A percentile compares a stretch with the other conserved stretches of the same genome.
phyloP scores from a whole-genome alignment of 176 grass and related monocot genomes.

The Avena insularis region DNA sequence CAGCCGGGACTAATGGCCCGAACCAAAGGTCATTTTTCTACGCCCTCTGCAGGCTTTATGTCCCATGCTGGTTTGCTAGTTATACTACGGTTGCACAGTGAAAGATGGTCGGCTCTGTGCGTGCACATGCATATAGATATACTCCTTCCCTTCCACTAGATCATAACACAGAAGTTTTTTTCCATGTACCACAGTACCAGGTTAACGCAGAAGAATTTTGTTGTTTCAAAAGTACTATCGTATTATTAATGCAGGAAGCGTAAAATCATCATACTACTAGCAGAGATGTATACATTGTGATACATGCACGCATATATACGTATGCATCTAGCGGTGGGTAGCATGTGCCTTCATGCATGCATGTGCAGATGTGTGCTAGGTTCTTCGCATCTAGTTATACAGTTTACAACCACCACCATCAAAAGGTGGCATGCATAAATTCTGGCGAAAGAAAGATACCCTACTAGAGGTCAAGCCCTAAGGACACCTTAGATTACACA shows the following conservation, averaged over 20 bases:
- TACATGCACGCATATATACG: conserved; percentile 3
- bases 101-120: conserved; percentile 37
- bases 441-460: conserved; percentile 42
- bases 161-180: conserved; percentile 33
- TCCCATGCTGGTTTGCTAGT: conserved; percentile 33
- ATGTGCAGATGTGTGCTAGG: conserved; percentile 1
- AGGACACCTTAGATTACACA: conserved; percentile 32
- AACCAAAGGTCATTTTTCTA: no score
- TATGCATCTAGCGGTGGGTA: conserved; percentile 33
- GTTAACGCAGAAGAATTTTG: conserved; percentile 12
- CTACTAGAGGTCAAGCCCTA: conserved; percentile 36
- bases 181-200: neutral
- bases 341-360: conserved; percentile 35
- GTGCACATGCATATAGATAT: conserved; percentile 23
- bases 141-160: conserved; percentile 29
- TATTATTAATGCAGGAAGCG: neutral
- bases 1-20: no score
- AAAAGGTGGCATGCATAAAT: conserved; percentile 31
- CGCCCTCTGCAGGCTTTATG: conserved; percentile 17
- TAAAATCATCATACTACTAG: neutral
- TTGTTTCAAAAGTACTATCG: conserved; percentile 22
- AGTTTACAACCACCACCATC: conserved; percentile 30
- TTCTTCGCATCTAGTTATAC: conserved; percentile 43
- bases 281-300: neutral
- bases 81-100: conserved; percentile 36